Evolutionary conservation across 1,284 basidiomycete species (phyloP), one percentile per base, ranked within the genome.

Genomic region (Microbotryum saponariae): DNA sequence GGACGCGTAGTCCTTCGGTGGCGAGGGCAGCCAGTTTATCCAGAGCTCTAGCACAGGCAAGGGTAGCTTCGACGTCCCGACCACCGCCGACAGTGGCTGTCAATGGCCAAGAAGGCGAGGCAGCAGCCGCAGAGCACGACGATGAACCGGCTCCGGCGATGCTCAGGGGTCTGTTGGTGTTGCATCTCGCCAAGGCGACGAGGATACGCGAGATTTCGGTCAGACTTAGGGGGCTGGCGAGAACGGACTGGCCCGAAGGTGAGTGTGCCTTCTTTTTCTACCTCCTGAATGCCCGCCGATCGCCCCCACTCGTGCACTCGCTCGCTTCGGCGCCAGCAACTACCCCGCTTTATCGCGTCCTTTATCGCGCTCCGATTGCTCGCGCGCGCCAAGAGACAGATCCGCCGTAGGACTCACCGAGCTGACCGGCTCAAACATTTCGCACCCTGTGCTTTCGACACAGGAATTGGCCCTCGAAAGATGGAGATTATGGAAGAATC

Each of bases 211-310:
- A 85, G 70, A 93, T 98, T 61, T 82, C 85, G 59, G 79, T 96
- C 51, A 84, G 85, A 69, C 78, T 97, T 23, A 79, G 84, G 56
- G 93, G 89, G 7, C 87, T 81, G 66, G 74, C 77, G 5, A 73
- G 78, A 58, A 82, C 81, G 18, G 81, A 83, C 66, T 96, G 91
- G 88, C 86, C 88, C 5, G 91, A 97, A 81, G 89, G 91, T 91
- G 68, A 58, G 81, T 54, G 8, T 20, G 18, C 5, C 42, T 48
- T 2, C 25, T 10, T 5, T 14, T 4, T 10, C 8, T 12, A 3
- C 18, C n/a, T 42, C 37, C 4, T 42, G 8, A 6, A 42, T 42
- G 37, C 37, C 37, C 14, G 37, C 37, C 37, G 14, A 2, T 3
- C 14, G 37, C 37, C 37, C 37, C 37, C 37, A 42, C 37, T 37